These are phyloP conservation scores for Chaetomium fimeti DNA, from an alignment of 495 filamentous ascomycete species.

Conservation along the genomic window DNA sequence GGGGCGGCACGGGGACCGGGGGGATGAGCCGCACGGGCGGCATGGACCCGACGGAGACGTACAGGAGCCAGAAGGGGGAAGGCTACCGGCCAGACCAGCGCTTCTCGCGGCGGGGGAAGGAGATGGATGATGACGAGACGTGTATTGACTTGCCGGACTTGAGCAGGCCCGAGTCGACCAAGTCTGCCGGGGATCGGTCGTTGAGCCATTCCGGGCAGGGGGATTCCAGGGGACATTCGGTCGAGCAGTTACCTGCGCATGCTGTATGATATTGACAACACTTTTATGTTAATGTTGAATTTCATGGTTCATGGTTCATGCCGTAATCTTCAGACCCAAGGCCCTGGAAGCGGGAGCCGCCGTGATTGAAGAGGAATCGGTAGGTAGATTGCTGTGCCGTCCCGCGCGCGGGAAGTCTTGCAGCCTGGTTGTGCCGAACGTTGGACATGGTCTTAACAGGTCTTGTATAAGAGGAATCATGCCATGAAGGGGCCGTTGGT, in stretches of 20 bases:
- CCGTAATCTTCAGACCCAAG: not conserved
- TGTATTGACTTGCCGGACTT: constrained; percentile 28
- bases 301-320: not conserved
- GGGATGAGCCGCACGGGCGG: constrained; percentile 8
- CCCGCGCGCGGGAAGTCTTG: not conserved
- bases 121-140: constrained; percentile 27
- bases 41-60: constrained; percentile 10
- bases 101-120: constrained; percentile 10
- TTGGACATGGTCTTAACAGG: too few species aligned
- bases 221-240: constrained; percentile 8
- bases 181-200: constrained; percentile 15
- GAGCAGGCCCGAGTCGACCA: constrained; percentile 22
- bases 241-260: constrained; percentile 20
- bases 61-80: constrained; percentile 8
- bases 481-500: too few species aligned
- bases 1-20: not conserved
- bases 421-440: too few species aligned
- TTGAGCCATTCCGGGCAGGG: not conserved
- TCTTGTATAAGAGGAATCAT: too few species aligned
- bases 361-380: not conserved
- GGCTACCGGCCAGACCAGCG: not conserved
- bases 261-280: constrained; percentile 21
- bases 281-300: not conserved
- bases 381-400: not conserved
- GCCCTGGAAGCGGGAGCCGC: not conserved